phyloP scores from a whole-genome alignment of 129 eudicot genomes.

The Artemisia annua region DNA sequence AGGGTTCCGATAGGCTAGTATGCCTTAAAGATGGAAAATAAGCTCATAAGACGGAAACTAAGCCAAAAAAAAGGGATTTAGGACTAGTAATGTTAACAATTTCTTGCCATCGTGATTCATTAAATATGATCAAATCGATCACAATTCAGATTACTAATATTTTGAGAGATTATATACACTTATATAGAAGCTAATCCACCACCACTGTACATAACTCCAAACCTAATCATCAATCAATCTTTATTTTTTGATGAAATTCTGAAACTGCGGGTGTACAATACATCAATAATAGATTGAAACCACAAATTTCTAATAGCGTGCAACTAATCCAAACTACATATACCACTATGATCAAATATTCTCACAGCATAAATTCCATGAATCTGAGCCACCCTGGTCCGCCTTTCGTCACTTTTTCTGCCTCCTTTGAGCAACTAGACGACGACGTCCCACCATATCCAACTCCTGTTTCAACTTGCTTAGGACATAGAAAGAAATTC shows the following conservation, averaged over 20 bases:
- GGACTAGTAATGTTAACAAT: too few species aligned
- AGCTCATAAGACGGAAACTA: too few species aligned
- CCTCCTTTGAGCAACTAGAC: constrained; percentile 55
- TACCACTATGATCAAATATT: neutral
- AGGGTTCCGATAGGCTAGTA: too few species aligned
- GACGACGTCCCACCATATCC: constrained; percentile 21
- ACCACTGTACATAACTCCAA: constrained; percentile 14
- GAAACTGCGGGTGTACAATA: constrained; percentile 10
- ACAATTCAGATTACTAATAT: too few species aligned
- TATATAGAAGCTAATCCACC: too few species aligned
- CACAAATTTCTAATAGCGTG: neutral
- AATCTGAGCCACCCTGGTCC: constrained; percentile 21
- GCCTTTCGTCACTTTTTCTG: constrained; percentile 42
- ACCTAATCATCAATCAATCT: constrained; percentile 24
- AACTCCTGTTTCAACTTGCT: constrained; percentile 19
- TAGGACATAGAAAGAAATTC: constrained; percentile 80
- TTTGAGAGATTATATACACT: constrained; percentile 6
- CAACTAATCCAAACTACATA: constrained; percentile 17
- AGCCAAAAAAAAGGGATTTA: too few species aligned
- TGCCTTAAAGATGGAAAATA: too few species aligned
- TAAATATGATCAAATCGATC: neutral
- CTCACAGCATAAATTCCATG: constrained; percentile 50
- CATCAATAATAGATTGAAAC: too few species aligned
- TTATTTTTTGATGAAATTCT: constrained; percentile 11
- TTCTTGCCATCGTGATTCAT: neutral